Base-by-base conservation (phyloP, 805 yeast genomes). In the Maudiozyma bulderi region DNA sequence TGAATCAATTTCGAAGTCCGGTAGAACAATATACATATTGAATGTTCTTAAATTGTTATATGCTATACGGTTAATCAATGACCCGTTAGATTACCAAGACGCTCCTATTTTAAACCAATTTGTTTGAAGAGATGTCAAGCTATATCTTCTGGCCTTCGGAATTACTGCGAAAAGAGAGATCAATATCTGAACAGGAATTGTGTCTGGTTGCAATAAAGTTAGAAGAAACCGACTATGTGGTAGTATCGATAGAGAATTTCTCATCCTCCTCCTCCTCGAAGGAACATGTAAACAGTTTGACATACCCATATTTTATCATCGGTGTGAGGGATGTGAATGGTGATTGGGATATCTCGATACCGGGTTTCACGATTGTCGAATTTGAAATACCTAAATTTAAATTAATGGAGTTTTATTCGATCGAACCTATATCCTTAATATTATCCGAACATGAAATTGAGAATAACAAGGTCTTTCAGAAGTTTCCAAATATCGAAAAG, bases 341-440 rank as follows among this genome's bases (percentile, higher is more conserved):
- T 13, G 20, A 26, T 3, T 53, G 60, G 55, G 33, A 44, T 3
- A 48, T 56, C 7, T 26, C 46, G 2, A 44, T 47, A 15, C 45
- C 50, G 2, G 46, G 55, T 9, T 56, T 60, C n/a, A 57, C 45
- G n/a, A 51, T 80, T 2, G 65, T 84, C 4, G 56, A 75, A n/a
- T 89, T 79, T 60, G 75, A 76, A 29, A 84, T 93, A 1, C 97
- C 97, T 0, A 74, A 76, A 42, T 78, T 84, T 15, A 73, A 72
- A 31, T 75, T 77, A 50, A 73, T 90, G 72, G 95, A 89, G 55
- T 87, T 85, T 61, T 84, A 79, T 54, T 82, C 96, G 0, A 61
- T 82, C 3, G 69, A 73, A n/a, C 95, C 96, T 0, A 84, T 88
- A 3, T 67, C 79, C 3, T 72, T 89, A 8, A 83, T 82, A 13